Base-by-base conservation (phyloP, 768 basidiomycete species). In the Pleurotus salmoneostramineus region DNA sequence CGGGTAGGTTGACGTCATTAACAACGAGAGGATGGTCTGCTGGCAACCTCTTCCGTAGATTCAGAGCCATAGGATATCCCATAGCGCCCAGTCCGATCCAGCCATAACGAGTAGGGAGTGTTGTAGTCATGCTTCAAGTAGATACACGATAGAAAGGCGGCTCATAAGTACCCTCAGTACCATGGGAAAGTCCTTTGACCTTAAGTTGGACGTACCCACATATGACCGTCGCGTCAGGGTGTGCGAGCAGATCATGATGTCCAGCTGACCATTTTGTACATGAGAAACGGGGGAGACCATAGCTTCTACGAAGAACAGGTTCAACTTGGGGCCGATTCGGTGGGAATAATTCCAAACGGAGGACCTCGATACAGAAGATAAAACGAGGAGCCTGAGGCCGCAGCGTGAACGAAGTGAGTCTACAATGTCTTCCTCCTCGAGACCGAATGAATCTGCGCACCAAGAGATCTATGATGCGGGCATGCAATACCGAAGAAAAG, bases 31-130 rank as follows among this genome's bases (percentile, higher is more conserved):
- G 49, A 14, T 62, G 64, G n/a, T 66, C 61, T 2, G 17, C 21
- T 5, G 70, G 68, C 7, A 72, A 56, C 47, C 71, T 72, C 47
- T 64, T 65, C 10, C 70, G 68, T 6, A 78, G 60, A 44, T 72
- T 72, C 31, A 62, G 60, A 5, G 74, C 75, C 77, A 78, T 77
- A 0, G 76, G 77, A 61, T 72, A 75, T 3, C 75, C 75, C 76
- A 78, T 77, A 1, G 75, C 75, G 8, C 76, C 76, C 4, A 76
- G 64, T 14, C 76, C 75, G 51, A 78, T 67, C 74, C 73, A 77
- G 59, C 75, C 76, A 55, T 69, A 69, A 27, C 52, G 51, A 50
- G 56, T 33, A 1, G 71, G 70, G 14, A 66, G 14, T n/a, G 51
- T 5, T 47, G 46, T 34, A 47, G 57, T 47, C 66, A 66, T 68